A percentile compares a stretch with the other conserved stretches of the same genome.
Evolutionary conservation across 306 rosid species (phyloP).

Genomic region (Calophaca sinica): DNA sequence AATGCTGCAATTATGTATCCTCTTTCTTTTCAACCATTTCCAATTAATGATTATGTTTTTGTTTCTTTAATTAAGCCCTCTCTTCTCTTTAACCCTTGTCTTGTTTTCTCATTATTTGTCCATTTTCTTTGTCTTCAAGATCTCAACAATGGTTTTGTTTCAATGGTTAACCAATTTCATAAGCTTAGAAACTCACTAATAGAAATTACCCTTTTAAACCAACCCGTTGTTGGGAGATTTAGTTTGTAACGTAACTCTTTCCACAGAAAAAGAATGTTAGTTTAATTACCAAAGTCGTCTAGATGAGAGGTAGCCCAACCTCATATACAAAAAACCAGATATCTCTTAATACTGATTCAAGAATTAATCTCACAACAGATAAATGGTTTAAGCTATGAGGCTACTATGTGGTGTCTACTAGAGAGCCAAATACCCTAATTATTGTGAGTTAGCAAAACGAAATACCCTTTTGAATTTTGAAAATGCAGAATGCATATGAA

Average conservation of each 20-base stretch:
- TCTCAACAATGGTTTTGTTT: conserved; percentile 22
- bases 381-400: no score
- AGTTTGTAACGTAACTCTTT: no score
- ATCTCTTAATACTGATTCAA: no score
- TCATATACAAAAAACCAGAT: no score
- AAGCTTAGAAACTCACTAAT: neutral
- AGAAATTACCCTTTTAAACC: neutral
- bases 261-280: no score
- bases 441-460: no score
- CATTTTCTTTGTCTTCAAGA: neutral
- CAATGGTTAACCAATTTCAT: neutral
- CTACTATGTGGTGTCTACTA: no score
- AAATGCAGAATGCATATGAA: conserved; percentile 21
- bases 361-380: no score
- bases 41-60: conserved; percentile 1
- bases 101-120: conserved; percentile 2
- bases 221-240: no score
- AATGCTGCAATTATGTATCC: neutral
- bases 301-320: no score
- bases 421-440: no score
- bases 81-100: neutral
- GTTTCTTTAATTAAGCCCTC: neutral
- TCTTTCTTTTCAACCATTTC: conserved; percentile 6
- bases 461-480: conserved; percentile 5
- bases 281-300: no score